A percentile compares a stretch with the other conserved stretches of the same genome.
Conservation (phyloP, 257 asterid species). For the Ballota nigra region DNA sequence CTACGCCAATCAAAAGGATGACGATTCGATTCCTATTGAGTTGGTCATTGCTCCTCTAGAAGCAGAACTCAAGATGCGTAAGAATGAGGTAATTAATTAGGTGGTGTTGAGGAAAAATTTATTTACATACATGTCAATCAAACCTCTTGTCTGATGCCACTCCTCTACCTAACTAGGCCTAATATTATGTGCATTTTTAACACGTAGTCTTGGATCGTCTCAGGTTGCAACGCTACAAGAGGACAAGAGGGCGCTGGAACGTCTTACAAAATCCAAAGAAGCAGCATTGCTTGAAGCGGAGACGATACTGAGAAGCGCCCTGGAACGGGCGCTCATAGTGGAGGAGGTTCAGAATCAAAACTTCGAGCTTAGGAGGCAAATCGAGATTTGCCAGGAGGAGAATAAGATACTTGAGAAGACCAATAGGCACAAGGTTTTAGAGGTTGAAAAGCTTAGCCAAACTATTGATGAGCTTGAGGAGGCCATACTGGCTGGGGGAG, state of each 20-base stretch:
- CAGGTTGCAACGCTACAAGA: slow-evolving; percentile 72
- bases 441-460: slow-evolving; percentile 80
- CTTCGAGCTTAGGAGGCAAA: slow-evolving; percentile 72
- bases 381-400: slow-evolving; percentile 87
- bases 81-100: slow-evolving; percentile 66
- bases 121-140: not conserved
- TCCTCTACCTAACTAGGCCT: not conserved
- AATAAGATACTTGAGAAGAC: slow-evolving; percentile 77
- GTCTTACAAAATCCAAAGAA: slow-evolving; percentile 76
- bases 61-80: slow-evolving; percentile 76
- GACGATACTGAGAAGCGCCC: slow-evolving; percentile 62
- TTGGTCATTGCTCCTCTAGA: slow-evolving; percentile 82
- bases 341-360: slow-evolving; percentile 87
- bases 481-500: slow-evolving; percentile 84
- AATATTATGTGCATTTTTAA: no score
- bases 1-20: slow-evolving; percentile 68
- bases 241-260: slow-evolving; percentile 70
- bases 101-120: not conserved
- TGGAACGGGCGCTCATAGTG: slow-evolving; percentile 77
- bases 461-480: slow-evolving; percentile 81
- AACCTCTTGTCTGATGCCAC: no score
- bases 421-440: slow-evolving; percentile 68
- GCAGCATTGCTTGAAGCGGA: slow-evolving; percentile 88
- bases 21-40: slow-evolving; percentile 61
- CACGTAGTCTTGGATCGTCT: slow-evolving; percentile 20